Evolutionary conservation across 2,329 filamentous ascomycete species (phyloP).

Genomic region (Colletotrichum somersetense): DNA sequence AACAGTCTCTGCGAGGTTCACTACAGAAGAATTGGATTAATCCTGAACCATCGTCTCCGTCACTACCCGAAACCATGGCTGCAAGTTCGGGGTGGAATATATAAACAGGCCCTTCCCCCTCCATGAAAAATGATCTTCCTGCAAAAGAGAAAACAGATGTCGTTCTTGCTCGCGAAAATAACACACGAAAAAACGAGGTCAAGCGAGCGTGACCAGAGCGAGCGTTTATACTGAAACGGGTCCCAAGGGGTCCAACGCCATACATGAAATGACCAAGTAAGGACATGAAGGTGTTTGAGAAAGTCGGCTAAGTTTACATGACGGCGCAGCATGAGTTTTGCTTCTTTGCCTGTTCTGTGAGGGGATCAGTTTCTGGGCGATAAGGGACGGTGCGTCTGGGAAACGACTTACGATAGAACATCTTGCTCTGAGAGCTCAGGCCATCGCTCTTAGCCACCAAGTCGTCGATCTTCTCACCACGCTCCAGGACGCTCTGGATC

Average conservation of each 20-base stretch:
- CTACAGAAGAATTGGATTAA: constrained; percentile 28
- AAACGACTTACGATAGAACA: constrained; percentile 86
- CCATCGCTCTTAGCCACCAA: constrained; percentile 94
- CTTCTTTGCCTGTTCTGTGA: constrained; percentile 77
- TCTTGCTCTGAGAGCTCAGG: constrained; percentile 92
- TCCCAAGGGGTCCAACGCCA: constrained; percentile 47
- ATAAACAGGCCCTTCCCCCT: constrained; percentile 25
- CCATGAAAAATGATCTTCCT: neutral
- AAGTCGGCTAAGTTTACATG: constrained; percentile 66
- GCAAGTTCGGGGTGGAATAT: constrained; percentile 5
- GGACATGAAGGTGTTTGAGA: neutral
- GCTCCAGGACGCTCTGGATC: constrained; percentile 87
- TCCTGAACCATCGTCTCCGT: constrained; percentile 16
- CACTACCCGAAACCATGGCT: constrained; percentile 14
- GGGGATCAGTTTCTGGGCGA: constrained; percentile 5
- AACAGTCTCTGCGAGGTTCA: neutral
- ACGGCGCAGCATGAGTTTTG: constrained; percentile 82
- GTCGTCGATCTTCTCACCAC: constrained; percentile 96
- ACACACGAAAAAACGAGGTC: neutral
- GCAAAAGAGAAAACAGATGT: constrained; percentile 13
- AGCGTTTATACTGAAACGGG: constrained; percentile 40
- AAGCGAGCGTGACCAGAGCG: constrained; percentile 33
- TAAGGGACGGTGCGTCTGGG: neutral
- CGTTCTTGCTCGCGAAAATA: constrained; percentile 20
- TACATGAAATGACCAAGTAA: constrained; percentile 33